phyloP scores from a whole-genome alignment of 2,329 filamentous ascomycete species.

The Delphinella strobiligena region DNA sequence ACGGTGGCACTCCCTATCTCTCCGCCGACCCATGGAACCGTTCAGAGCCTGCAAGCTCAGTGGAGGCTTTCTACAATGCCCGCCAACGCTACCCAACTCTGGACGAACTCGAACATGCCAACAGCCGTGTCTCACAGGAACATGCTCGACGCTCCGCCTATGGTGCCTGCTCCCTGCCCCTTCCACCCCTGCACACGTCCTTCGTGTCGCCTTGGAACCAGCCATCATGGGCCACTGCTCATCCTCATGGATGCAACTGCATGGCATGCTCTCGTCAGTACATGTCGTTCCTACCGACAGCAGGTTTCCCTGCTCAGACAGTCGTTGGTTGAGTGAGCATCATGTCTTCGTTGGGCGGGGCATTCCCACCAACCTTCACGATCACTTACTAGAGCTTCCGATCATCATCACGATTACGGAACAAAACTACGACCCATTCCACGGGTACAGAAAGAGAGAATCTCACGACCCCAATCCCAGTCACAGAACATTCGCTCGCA shows the following conservation, averaged over 20 bases:
- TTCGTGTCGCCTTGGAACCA: conserved; percentile 22
- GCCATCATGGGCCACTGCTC: conserved; percentile 18
- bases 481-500: no score
- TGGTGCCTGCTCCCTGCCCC: conserved; percentile 14
- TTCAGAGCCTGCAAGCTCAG: conserved; percentile 10
- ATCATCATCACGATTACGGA: not conserved
- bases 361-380: not conserved
- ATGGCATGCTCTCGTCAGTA: conserved; percentile 21
- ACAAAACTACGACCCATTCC: not conserved
- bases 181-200: conserved; percentile 10
- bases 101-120: conserved; percentile 21
- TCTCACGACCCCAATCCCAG: not conserved
- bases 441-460: not conserved
- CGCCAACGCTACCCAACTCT: conserved; percentile 20
- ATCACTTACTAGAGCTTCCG: no score
- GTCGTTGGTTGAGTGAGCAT: conserved; percentile 23
- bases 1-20: conserved; percentile 19
- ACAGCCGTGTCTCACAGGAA: conserved; percentile 19
- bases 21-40: conserved; percentile 23
- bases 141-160: conserved; percentile 20
- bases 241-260: conserved; percentile 24
- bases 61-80: conserved; percentile 22
- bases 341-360: no score
- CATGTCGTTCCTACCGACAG: conserved; percentile 20
- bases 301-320: conserved; percentile 22